Evolutionary conservation across 345 rosid genomes (phyloP).

Genomic region (Acer yangbiense): DNA sequence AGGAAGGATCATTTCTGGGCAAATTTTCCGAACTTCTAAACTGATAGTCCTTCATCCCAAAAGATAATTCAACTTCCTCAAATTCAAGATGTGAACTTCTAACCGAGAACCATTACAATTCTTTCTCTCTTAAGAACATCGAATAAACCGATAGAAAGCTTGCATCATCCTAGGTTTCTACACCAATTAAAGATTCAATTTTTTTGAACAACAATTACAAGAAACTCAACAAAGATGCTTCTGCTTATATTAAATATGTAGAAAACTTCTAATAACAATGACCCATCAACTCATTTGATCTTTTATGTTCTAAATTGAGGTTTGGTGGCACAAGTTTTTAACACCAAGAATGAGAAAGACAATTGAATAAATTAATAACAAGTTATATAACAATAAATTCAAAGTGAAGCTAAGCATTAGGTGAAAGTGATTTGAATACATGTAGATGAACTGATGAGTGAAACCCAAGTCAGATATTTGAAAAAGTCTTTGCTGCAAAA

Average conservation of each 20-base stretch:
- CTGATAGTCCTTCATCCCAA: conserved; percentile 40
- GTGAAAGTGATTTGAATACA: conserved; percentile 33
- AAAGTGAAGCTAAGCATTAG: conserved; percentile 55
- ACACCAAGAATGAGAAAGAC: conserved; percentile 23
- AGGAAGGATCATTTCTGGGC: conserved; percentile 49
- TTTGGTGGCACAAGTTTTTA: conserved; percentile 27
- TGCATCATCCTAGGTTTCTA: too few species aligned
- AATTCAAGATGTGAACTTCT: too few species aligned
- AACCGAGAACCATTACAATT: not conserved
- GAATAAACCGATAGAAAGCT: too few species aligned
- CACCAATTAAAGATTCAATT: too few species aligned
- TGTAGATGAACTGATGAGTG: conserved; percentile 52
- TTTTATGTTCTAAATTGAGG: not conserved
- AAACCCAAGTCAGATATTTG: conserved; percentile 50
- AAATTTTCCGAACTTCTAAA: conserved; percentile 41
- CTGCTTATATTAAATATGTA: too few species aligned
- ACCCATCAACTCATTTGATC: too few species aligned
- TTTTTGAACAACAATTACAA: too few species aligned
- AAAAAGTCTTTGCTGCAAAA: conserved; percentile 32
- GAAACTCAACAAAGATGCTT: too few species aligned
- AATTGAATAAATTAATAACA: conserved; percentile 22
- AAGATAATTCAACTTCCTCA: too few species aligned
- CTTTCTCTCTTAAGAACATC: not conserved
- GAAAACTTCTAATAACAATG: too few species aligned
- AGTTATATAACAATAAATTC: conserved; percentile 34